phyloP scores from a whole-genome alignment of 2,329 filamentous ascomycete species.

The Fusarium illudens region DNA sequence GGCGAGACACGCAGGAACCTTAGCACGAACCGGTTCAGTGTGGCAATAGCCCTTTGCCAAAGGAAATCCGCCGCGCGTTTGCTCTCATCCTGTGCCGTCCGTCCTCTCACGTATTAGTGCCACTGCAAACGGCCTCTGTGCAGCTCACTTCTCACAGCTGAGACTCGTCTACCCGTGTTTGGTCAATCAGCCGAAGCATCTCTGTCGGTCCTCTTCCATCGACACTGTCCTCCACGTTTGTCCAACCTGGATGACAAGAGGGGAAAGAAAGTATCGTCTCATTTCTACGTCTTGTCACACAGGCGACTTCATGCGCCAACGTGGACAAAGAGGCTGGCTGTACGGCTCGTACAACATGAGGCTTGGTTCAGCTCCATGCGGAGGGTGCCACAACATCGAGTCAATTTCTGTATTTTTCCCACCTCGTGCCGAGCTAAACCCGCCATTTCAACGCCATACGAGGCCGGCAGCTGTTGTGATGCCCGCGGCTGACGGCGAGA shows the following conservation, averaged over 20 bases:
- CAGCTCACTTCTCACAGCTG: conserved; percentile 12
- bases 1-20: not conserved
- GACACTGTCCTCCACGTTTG: conserved; percentile 25
- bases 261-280: conserved; percentile 18
- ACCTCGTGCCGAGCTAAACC: not conserved
- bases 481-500: conserved; percentile 10
- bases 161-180: conserved; percentile 27
- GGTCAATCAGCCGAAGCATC: conserved; percentile 37
- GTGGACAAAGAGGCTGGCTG: conserved; percentile 13
- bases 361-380: not conserved
- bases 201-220: conserved; percentile 23
- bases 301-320: conserved; percentile 16
- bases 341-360: conserved; percentile 1
- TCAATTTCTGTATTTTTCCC: conserved; percentile 4
- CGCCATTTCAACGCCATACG: conserved; percentile 16
- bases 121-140: conserved; percentile 14
- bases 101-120: conserved; percentile 3
- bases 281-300: conserved; percentile 23
- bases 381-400: conserved; percentile 3
- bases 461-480: conserved; percentile 10
- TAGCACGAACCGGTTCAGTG: not conserved
- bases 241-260: conserved; percentile 22
- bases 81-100: not conserved
- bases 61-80: conserved; percentile 3
- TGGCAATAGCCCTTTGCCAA: not conserved